These are phyloP conservation scores for Salix exigua DNA, from an alignment of 345 rosid genomes.

Conservation along the genomic window DNA sequence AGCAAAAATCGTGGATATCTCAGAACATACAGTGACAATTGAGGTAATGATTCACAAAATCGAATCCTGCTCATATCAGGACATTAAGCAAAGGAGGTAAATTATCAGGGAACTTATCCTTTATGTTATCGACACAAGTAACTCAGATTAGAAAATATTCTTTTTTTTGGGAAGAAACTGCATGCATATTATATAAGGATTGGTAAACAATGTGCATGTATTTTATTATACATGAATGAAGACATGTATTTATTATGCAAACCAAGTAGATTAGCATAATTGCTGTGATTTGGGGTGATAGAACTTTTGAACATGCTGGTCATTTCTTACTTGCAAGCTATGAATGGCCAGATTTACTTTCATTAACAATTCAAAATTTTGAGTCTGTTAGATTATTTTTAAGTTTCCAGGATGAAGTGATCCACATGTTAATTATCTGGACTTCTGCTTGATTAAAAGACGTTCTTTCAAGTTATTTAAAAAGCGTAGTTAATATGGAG, in stretches of 20 bases:
- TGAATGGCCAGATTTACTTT: neutral
- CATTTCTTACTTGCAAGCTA: neutral
- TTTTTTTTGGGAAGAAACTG: neutral
- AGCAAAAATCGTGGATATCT: constrained; percentile 77
- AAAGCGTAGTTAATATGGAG: no score
- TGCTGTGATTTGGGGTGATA: neutral
- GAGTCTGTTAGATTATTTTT: no score
- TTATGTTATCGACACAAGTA: neutral
- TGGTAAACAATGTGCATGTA: neutral
- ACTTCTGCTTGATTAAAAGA: no score
- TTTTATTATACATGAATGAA: neutral
- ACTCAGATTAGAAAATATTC: neutral
- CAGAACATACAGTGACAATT: constrained; percentile 65
- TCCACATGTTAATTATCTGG: no score
- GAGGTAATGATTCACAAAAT: constrained; percentile 48
- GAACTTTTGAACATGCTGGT: neutral
- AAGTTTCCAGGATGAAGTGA: no score
- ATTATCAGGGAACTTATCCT: neutral
- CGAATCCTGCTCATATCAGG: neutral
- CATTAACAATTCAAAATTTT: no score
- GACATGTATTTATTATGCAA: neutral
- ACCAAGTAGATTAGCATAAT: neutral
- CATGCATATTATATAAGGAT: neutral
- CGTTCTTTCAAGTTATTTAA: no score
- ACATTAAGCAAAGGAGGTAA: neutral